A percentile compares a stretch with the other conserved stretches of the same genome.
phyloP scores from a whole-genome alignment of 2,329 filamentous ascomycete genomes.

The Periglandula ipomoeae region DNA sequence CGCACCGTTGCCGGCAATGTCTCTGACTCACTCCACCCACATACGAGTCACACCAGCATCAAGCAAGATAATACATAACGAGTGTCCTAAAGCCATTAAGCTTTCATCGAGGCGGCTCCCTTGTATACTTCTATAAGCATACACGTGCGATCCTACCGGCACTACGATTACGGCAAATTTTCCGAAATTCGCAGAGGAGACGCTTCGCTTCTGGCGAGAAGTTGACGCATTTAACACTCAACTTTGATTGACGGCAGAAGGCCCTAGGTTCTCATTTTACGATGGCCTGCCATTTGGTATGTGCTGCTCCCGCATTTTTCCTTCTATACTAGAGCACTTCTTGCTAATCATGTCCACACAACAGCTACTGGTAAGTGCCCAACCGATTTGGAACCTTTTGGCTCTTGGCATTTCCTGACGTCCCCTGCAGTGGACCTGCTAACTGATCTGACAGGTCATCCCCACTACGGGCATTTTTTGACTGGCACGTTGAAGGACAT shows the following conservation, averaged over 20 bases:
- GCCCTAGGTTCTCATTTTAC: constrained; percentile 79
- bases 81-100: too few species aligned
- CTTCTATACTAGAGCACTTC: too few species aligned
- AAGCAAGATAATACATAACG: too few species aligned
- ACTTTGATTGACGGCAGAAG: constrained; percentile 54
- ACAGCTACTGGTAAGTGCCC: constrained; percentile 7
- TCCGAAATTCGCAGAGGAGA: constrained; percentile 14
- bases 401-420: too few species aligned
- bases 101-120: too few species aligned
- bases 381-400: too few species aligned
- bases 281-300: constrained; percentile 58
- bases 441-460: constrained; percentile 4
- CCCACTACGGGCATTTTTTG: constrained; percentile 51
- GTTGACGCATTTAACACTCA: constrained; percentile 18
- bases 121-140: too few species aligned
- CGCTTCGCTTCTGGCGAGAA: constrained; percentile 14
- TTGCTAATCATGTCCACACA: not conserved
- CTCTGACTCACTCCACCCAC: too few species aligned
- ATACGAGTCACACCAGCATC: too few species aligned
- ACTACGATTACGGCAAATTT: too few species aligned
- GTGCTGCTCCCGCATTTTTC: not conserved
- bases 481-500: constrained; percentile 90
- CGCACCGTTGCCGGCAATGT: too few species aligned
- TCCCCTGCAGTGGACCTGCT: not conserved
- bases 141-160: too few species aligned